These are phyloP conservation scores for Neckera pumila DNA, from an alignment of 225 moss, liverwort and hornwort species.

Conservation along the genomic window DNA sequence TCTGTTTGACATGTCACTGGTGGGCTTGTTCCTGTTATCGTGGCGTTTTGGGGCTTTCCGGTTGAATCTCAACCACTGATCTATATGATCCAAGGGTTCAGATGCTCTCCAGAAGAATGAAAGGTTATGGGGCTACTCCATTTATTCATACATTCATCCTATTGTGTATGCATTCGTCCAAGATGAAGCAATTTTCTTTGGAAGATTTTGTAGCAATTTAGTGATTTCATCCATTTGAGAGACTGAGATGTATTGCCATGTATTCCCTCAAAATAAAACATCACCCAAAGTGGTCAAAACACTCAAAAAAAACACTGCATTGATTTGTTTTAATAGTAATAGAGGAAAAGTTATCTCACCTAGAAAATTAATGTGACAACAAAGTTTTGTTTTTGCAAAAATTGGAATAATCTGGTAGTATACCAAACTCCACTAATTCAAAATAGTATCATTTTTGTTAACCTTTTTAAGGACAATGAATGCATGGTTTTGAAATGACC, in stretches of 20 bases:
- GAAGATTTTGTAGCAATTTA: neutral
- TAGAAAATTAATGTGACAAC: neutral
- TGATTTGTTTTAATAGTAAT: neutral
- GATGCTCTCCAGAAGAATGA: neutral
- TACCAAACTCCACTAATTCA: neutral
- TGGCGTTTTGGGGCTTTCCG: neutral
- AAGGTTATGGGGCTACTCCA: neutral
- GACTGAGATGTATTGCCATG: fast-evolving
- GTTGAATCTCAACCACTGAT: neutral
- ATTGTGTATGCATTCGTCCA: neutral
- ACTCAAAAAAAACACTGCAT: too few species aligned
- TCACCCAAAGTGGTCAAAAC: neutral
- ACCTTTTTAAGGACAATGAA: neutral
- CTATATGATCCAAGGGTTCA: neutral
- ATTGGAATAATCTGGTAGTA: neutral
- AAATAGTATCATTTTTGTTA: neutral
- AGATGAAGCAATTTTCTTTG: neutral
- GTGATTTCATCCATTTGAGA: neutral
- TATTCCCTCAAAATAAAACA: neutral
- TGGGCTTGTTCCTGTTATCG: neutral
- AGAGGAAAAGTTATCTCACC: neutral
- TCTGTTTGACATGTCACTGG: neutral
- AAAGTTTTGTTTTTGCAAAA: neutral
- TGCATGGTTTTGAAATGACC: neutral
- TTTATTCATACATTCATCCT: neutral